phyloP scores from a whole-genome alignment of 805 yeast genomes.

The Candida wancherniae region DNA sequence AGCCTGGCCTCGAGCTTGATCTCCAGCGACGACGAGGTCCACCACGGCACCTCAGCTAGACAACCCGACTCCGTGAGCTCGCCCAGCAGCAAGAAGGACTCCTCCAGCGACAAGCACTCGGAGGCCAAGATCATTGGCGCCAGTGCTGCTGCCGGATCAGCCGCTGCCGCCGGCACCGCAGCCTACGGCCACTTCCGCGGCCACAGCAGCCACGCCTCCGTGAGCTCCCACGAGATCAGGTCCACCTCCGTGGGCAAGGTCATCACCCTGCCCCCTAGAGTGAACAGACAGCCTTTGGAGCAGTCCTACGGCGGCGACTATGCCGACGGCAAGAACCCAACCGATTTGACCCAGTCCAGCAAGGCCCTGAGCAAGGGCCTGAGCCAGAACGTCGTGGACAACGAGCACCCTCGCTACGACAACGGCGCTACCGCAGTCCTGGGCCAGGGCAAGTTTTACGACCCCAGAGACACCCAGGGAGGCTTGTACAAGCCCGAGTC shows the following conservation, averaged over 20 bases:
- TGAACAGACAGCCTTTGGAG: slow-evolving; percentile 25
- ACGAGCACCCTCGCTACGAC: slow-evolving; percentile 25
- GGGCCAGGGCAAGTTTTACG: slow-evolving; percentile 31
- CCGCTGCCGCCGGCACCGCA: slow-evolving; percentile 5
- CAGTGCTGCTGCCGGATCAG: slow-evolving; percentile 11
- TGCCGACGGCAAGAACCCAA: slow-evolving; percentile 29
- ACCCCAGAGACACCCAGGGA: slow-evolving; percentile 36
- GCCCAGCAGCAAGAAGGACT: no score
- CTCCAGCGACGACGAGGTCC: slow-evolving; percentile 10
- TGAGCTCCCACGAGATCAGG: slow-evolving; percentile 4
- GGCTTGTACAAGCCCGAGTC: slow-evolving; percentile 19
- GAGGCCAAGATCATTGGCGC: slow-evolving; percentile 7
- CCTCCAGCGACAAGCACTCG: background rate
- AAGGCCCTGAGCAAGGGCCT: slow-evolving; percentile 1
- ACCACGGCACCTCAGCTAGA: slow-evolving; percentile 2
- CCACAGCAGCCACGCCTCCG: slow-evolving; percentile 4
- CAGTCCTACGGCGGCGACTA: slow-evolving; percentile 30
- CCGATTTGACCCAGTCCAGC: slow-evolving; percentile 16
- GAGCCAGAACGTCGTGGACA: slow-evolving; percentile 13
- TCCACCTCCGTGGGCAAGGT: slow-evolving; percentile 22
- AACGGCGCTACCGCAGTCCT: slow-evolving; percentile 24
- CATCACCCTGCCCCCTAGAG: slow-evolving; percentile 26
- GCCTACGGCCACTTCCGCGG: slow-evolving; percentile 2
- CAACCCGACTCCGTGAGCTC: background rate
- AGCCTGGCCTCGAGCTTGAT: slow-evolving; percentile 4